Percentiles rank a stretch among this genome's conserved stretches.
These are phyloP conservation scores for Parathielavia appendiculata DNA, from an alignment of 495 filamentous ascomycete species.

Conservation along the genomic window DNA sequence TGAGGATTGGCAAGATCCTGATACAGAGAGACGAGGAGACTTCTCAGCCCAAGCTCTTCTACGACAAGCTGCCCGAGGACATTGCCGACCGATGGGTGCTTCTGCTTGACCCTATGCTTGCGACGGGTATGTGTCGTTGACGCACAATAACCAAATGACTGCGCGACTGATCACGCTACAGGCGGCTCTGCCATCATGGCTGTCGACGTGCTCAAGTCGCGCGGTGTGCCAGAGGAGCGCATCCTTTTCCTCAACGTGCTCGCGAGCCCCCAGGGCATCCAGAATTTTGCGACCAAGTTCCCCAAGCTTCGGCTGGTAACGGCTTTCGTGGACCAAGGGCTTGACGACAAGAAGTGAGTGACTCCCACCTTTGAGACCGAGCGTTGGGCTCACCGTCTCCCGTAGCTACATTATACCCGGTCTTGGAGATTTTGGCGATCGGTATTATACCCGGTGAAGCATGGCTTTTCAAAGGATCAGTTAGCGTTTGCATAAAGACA, in stretches of 20 bases:
- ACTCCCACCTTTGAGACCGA: slow-evolving; percentile 8
- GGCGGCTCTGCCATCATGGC: slow-evolving; percentile 96
- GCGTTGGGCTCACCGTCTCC: slow-evolving; percentile 21
- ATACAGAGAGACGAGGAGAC: slow-evolving; percentile 98
- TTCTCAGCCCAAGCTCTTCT: slow-evolving; percentile 83
- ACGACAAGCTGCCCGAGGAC: slow-evolving; percentile 93
- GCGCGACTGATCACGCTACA: slow-evolving; percentile 32
- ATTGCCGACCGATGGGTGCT: slow-evolving; percentile 90
- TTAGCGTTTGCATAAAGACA: not conserved
- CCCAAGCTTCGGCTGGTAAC: slow-evolving; percentile 92
- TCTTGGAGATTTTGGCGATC: slow-evolving; percentile 92
- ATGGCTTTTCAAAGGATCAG: not conserved
- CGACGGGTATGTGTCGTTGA: slow-evolving; percentile 61
- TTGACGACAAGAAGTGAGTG: slow-evolving; percentile 92
- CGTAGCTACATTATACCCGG: slow-evolving; percentile 91
- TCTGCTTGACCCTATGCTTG: slow-evolving; percentile 97
- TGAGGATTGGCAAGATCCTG: slow-evolving; percentile 95
- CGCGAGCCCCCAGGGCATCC: slow-evolving; percentile 87
- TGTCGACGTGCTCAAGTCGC: slow-evolving; percentile 80
- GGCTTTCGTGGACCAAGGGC: slow-evolving; percentile 88
- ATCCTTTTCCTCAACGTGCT: slow-evolving; percentile 96
- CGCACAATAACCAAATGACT: not conserved
- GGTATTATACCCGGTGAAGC: slow-evolving; percentile 83
- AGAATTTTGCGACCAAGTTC: slow-evolving; percentile 82
- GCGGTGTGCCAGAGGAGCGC: slow-evolving; percentile 88